Evolutionary conservation across 2,329 filamentous ascomycete genomes (phyloP), one percentile per base, ranked within the genome.

Genomic region (Penicillium sp.): DNA sequence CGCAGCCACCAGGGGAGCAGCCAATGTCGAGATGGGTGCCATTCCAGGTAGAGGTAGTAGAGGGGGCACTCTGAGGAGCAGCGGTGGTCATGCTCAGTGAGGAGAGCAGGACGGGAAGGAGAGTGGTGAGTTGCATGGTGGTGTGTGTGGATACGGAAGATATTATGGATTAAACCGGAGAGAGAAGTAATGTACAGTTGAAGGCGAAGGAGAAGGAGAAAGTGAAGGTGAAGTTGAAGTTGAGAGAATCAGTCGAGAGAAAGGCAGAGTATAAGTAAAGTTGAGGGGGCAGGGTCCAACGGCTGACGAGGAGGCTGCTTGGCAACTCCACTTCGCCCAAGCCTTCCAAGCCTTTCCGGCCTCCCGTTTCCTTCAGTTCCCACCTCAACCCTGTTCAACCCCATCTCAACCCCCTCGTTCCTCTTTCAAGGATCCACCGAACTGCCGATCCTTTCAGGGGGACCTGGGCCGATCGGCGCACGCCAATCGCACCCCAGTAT

Each of bases 1-100:
- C 42, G 49, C 69, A 72, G 29, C 64, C 68, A 8, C 64, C 68
- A 1, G 65, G 63, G 3, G 70, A 68, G 56, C 69, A 70, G 54
- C 62, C 59, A 27, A 66, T 52, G 7, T 46, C 51, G 55, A 71
- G 73, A 49, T 66, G 51, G 39, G 66, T 60, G 23, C n/a, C n/a
- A n/a, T n/a, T n/a, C n/a, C n/a, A n/a, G n/a, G n/a, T n/a, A n/a
- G n/a, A n/a, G n/a, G n/a, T n/a, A n/a, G n/a, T n/a, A n/a, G 67
- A 57, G 40, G 52, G 36, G 20, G 44, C 46, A 12, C 49, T 50
- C 21, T 59, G 40, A n/a, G 58, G 53, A n/a, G 52, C 43, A 10
- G 65, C 60, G 15, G 55, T 53, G 41, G 56, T 47, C 5, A 68
- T 33, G 53, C 59, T 45, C 43, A 64, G 41, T 37, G 59, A 43